These are phyloP conservation scores for Fusarium clavum DNA, from an alignment of 2,329 filamentous ascomycete species.

Conservation along the genomic window DNA sequence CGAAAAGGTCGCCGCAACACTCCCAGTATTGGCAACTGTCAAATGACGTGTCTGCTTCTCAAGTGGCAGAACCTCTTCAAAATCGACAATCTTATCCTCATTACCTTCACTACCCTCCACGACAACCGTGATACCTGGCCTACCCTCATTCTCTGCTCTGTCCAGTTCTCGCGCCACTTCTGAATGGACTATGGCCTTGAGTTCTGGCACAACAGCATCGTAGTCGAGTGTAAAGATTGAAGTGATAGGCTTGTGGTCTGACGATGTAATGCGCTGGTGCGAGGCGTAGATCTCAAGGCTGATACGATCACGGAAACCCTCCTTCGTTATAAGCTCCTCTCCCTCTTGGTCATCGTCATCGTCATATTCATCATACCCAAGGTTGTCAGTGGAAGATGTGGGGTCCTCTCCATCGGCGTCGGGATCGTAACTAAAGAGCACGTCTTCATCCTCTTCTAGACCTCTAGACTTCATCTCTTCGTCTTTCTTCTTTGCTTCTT, in stretches of 20 bases:
- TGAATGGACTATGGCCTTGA: constrained; percentile 85
- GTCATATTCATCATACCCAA: constrained; percentile 72
- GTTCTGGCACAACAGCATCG: constrained; percentile 84
- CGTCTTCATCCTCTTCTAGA: constrained; percentile 82
- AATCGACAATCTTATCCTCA: constrained; percentile 73
- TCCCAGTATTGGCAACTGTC: constrained; percentile 92
- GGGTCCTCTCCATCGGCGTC: constrained; percentile 73
- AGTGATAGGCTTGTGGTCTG: constrained; percentile 92
- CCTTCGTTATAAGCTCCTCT: constrained; percentile 66
- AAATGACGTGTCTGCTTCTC: constrained; percentile 73
- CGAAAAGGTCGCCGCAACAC: constrained; percentile 80
- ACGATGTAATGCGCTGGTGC: constrained; percentile 89
- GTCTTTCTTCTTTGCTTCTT: constrained; percentile 76
- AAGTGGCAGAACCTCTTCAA: constrained; percentile 79
- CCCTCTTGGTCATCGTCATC: constrained; percentile 59
- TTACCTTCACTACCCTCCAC: constrained; percentile 68
- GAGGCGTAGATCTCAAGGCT: constrained; percentile 78
- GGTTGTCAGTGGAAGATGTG: constrained; percentile 43
- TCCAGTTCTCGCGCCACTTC: constrained; percentile 91
- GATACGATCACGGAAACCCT: constrained; percentile 67
- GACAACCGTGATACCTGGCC: constrained; percentile 84
- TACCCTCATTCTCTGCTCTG: constrained; percentile 88
- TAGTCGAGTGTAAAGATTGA: constrained; percentile 87
- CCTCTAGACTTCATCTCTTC: constrained; percentile 87
- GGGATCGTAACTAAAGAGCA: constrained; percentile 92